A percentile compares a stretch with the other conserved stretches of the same genome.
These are phyloP conservation scores for Hypoxylon sp. DNA, from an alignment of 2,329 filamentous ascomycete genomes.

Conservation along the genomic window DNA sequence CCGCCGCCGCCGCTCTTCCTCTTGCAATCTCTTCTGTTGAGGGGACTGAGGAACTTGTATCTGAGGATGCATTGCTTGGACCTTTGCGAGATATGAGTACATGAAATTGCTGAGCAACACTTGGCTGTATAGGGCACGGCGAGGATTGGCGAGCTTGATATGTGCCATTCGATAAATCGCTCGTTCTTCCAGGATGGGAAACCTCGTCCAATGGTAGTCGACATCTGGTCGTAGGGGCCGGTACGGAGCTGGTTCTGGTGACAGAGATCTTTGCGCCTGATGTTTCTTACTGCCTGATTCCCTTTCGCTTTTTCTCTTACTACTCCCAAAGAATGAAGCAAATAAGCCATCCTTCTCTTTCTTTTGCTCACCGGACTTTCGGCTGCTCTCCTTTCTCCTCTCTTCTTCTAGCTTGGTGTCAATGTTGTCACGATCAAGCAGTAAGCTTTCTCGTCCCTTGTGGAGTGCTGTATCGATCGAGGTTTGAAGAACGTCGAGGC, in stretches of 20 bases:
- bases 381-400: conserved; percentile 81
- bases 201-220: conserved; percentile 96
- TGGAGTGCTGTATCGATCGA: conserved; percentile 79
- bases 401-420: conserved; percentile 82
- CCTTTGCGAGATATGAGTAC: conserved; percentile 98
- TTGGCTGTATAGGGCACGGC: conserved; percentile 90
- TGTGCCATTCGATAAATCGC: conserved; percentile 99
- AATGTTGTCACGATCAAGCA: conserved; percentile 81
- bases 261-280: conserved; percentile 77
- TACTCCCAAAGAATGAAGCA: conserved; percentile 89
- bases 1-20: conserved; percentile 60
- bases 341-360: conserved; percentile 96
- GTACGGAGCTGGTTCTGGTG: conserved; percentile 80
- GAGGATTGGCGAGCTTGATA: conserved; percentile 97
- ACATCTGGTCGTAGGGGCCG: conserved; percentile 84
- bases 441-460: conserved; percentile 83
- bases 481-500: conserved; percentile 87
- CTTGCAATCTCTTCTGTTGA: conserved; percentile 74
- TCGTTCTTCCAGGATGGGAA: conserved; percentile 93
- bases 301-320: conserved; percentile 86
- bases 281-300: conserved; percentile 81
- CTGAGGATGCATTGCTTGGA: conserved; percentile 98
- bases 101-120: conserved; percentile 99
- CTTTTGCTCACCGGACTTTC: conserved; percentile 80
- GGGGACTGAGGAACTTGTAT: conserved; percentile 89